These are phyloP conservation scores for Cymbopogon citratus DNA, from an alignment of 176 grass and related monocot species.

Conservation along the genomic window DNA sequence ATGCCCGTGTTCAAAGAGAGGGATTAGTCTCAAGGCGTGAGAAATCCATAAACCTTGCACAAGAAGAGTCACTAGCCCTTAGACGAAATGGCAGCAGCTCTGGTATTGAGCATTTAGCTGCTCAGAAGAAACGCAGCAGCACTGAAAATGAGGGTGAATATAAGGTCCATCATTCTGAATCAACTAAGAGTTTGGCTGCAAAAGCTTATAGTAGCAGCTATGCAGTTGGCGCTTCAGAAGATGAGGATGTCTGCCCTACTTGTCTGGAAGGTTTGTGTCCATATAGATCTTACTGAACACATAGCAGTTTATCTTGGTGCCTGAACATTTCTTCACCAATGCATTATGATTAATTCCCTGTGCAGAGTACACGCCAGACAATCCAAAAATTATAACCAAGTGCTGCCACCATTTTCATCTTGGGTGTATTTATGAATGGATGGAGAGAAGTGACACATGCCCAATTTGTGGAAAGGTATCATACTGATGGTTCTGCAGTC, in stretches of 20 bases:
- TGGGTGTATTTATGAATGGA: constrained; percentile 98
- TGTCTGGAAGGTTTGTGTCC: constrained; percentile 72
- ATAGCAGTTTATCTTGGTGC: background rate
- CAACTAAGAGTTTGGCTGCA: constrained; percentile 59
- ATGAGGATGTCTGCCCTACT: constrained; percentile 92
- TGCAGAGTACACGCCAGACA: constrained; percentile 79
- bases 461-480: constrained; percentile 82
- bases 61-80: constrained; percentile 61
- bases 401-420: constrained; percentile 94
- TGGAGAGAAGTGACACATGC: constrained; percentile 91
- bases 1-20: constrained; percentile 59
- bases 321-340: background rate
- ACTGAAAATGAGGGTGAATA: constrained; percentile 55
- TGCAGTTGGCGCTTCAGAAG: constrained; percentile 52
- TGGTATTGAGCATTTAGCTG: constrained; percentile 49
- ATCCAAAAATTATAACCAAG: constrained; percentile 78
- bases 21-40: constrained; percentile 87
- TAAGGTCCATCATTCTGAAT: constrained; percentile 57
- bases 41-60: constrained; percentile 63
- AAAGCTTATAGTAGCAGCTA: constrained; percentile 57
- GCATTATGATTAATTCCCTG: background rate
- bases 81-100: constrained; percentile 82
- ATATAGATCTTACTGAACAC: background rate
- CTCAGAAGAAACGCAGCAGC: constrained; percentile 60
- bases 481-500: background rate